phyloP scores from a whole-genome alignment of 1,139 yeast genomes.

The Kluyveromyces sp. region DNA sequence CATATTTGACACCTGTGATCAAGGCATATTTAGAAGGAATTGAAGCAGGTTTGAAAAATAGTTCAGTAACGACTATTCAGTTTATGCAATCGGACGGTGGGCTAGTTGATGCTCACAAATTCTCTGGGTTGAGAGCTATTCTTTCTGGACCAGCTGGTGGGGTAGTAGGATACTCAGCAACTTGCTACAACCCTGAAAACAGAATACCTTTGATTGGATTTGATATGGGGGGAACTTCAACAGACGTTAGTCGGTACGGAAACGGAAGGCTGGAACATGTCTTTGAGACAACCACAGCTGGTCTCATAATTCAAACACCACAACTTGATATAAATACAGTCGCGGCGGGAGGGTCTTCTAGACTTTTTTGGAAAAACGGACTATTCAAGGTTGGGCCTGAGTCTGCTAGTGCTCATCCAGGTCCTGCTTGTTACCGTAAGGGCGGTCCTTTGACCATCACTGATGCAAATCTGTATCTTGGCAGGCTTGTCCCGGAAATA shows the following conservation, averaged over 20 bases:
- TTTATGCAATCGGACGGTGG: conserved; percentile 63
- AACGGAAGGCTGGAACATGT: conserved; percentile 45
- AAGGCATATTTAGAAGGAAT: conserved; percentile 54
- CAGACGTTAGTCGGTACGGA: conserved; percentile 46
- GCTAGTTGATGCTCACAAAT: conserved; percentile 41
- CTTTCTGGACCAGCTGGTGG: conserved; percentile 62
- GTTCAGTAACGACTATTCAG: conserved; percentile 36
- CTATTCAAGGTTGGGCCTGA: conserved; percentile 53
- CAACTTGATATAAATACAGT: conserved; percentile 53
- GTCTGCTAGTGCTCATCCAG: conserved; percentile 56
- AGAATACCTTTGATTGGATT: conserved; percentile 46
- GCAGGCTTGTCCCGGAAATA: conserved; percentile 46
- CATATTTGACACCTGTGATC: conserved; percentile 70
- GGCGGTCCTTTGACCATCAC: conserved; percentile 55
- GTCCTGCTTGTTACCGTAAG: conserved; percentile 53
- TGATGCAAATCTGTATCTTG: conserved; percentile 48
- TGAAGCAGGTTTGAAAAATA: conserved; percentile 52
- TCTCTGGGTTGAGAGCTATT: conserved; percentile 48
- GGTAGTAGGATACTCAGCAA: conserved; percentile 49
- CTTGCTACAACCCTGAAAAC: conserved; percentile 39
- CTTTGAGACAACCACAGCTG: conserved; percentile 51
- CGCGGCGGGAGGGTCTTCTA: conserved; percentile 59
- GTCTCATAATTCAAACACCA: conserved; percentile 51
- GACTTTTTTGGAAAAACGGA: conserved; percentile 47
- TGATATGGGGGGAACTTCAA: conserved; percentile 60